Percentiles rank a stretch among this genome's conserved stretches.
phyloP scores from a whole-genome alignment of 2,329 filamentous ascomycete genomes.

The Didymella sp. region DNA sequence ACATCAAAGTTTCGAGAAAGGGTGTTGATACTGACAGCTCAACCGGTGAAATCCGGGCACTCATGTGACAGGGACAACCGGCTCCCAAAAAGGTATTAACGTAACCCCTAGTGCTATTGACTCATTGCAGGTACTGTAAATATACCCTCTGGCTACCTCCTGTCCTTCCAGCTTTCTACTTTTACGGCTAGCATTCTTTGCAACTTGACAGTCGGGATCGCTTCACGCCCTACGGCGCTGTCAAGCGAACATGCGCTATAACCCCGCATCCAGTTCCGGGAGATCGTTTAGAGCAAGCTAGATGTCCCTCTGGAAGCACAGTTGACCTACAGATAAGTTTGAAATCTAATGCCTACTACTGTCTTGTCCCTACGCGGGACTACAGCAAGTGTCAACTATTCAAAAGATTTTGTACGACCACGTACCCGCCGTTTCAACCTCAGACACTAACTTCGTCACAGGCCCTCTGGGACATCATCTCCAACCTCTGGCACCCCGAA shows the following conservation, averaged over 20 bases:
- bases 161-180: too few species aligned
- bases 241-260: background rate
- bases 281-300: background rate
- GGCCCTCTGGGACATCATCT: constrained; percentile 48
- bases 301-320: background rate
- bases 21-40: too few species aligned
- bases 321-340: background rate
- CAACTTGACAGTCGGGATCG: too few species aligned
- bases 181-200: too few species aligned
- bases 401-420: constrained; percentile 4
- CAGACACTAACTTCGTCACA: background rate
- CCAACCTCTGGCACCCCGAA: constrained; percentile 54
- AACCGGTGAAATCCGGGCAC: too few species aligned
- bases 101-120: too few species aligned
- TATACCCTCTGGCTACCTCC: too few species aligned
- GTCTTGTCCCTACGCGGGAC: constrained; percentile 7
- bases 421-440: background rate
- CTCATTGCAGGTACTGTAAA: too few species aligned
- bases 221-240: background rate
- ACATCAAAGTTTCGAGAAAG: too few species aligned
- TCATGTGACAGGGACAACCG: too few species aligned
- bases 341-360: constrained; percentile 2
- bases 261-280: constrained; percentile 2
- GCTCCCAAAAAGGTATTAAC: too few species aligned
- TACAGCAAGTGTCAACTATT: constrained; percentile 5